Base-by-base conservation (phyloP, 208 protist species). In the Wallacemonas sp. region DNA sequence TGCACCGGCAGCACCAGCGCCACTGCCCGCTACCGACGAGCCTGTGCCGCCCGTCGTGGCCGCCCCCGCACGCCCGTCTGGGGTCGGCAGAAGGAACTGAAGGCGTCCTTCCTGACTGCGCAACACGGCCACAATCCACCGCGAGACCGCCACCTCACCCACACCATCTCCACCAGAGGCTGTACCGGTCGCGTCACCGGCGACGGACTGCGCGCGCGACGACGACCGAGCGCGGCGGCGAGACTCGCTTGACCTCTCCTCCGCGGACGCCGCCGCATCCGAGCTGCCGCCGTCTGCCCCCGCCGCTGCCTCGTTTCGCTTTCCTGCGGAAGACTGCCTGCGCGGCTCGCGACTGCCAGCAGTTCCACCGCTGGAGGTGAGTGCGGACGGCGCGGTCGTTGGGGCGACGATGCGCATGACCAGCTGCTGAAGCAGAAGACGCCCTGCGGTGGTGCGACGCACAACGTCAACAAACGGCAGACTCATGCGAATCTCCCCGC, bases 401-500 rank as follows among this genome's bases (percentile, higher is more conserved):
- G 62, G 65, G 26, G 70, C 68, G 42, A 83, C 74, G 46, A 81
- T 63, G 38, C 74, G 68, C 76, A 87, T 78, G 17, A 46, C 62
- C 17, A 91, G 68, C 63, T 93, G 87, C 46, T 76, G 60, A 27
- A 91, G 50, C 1, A 93, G 73, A 39, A 90, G 57, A 50, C 79
- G 73, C 1, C 87, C 87, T 27, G 68, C 61, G 2, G 72, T 52
- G 19, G 73, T 63, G 42, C 55, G 52, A 26, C 58, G 57, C 4
- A 85, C 65, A 1, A 42, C 54, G 19, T 78, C 59, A 1, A 88
- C 54, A 10, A 84, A 68, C 21, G 66, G 30, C 1, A 55, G 65
- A 19, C 83, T 91, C 37, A 91, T 38, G 30, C 81, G 73, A 17
- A 87, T 77, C 42, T 93, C 83, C 26, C 87, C 87, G 53, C 81